Conservation (phyloP, 495 filamentous ascomycete genomes). For the Usnea hakonensis region DNA sequence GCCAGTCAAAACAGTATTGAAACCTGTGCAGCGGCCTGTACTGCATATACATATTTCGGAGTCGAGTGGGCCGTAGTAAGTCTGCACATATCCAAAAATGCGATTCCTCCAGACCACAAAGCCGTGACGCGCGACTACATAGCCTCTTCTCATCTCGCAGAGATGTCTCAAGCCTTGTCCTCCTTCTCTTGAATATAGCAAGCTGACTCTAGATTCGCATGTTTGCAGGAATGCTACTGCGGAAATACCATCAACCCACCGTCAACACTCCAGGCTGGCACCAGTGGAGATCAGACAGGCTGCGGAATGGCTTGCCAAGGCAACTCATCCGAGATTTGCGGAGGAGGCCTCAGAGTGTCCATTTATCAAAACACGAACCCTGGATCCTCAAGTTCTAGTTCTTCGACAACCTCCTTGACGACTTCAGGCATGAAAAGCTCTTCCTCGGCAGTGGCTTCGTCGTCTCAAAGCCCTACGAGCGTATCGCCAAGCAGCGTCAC, state of each 20-base stretch:
- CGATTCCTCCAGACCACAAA: too few relatives aligned
- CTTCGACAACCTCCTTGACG: too few relatives aligned
- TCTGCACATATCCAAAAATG: too few relatives aligned
- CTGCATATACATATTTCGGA: background rate
- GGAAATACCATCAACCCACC: background rate
- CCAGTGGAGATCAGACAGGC: background rate
- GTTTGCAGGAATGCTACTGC: background rate
- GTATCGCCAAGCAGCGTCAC: too few relatives aligned
- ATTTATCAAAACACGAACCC: background rate
- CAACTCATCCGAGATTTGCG: background rate
- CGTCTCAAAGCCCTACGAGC: too few relatives aligned
- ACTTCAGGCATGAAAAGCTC: too few relatives aligned
- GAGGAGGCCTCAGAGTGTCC: background rate
- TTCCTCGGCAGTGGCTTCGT: too few relatives aligned
- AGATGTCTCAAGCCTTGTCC: too few relatives aligned
- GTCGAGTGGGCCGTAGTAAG: background rate
- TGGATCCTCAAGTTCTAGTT: background rate
- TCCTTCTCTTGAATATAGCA: too few relatives aligned
- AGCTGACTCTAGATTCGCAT: background rate
- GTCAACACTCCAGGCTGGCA: background rate
- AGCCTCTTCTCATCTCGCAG: background rate
- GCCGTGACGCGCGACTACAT: too few relatives aligned
- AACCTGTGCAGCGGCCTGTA: background rate
- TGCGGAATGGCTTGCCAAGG: background rate
- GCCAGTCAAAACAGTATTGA: background rate